phyloP scores from a whole-genome alignment of 805 yeast species.

The Monosporozyma unispora region DNA sequence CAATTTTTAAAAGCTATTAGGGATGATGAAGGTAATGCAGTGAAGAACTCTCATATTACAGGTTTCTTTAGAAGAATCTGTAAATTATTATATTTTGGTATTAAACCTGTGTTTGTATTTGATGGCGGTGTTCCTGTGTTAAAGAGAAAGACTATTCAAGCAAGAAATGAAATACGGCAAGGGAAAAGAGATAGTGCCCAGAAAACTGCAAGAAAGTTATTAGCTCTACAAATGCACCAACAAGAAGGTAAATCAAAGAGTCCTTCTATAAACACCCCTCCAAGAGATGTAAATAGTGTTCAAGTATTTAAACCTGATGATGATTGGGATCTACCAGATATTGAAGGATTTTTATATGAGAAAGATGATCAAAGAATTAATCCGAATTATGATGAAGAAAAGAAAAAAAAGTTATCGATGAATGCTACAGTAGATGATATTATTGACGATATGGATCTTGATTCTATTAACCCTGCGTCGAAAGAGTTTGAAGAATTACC shows the following conservation, averaged over 20 bases:
- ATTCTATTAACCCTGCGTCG: constrained; percentile 76
- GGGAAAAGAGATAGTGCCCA: constrained; percentile 63
- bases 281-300: neutral
- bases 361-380: constrained; percentile 63
- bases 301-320: constrained; percentile 42
- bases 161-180: constrained; percentile 63
- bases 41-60: constrained; percentile 78
- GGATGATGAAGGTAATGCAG: constrained; percentile 69
- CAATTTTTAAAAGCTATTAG: constrained; percentile 93
- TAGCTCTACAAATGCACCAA: constrained; percentile 71
- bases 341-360: constrained; percentile 46
- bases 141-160: constrained; percentile 67
- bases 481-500: constrained; percentile 71
- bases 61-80: constrained; percentile 94
- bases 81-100: constrained; percentile 79
- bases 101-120: constrained; percentile 81
- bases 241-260: constrained; percentile 5
- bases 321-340: constrained; percentile 77
- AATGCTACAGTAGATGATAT: constrained; percentile 44
- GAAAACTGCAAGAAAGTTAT: constrained; percentile 67
- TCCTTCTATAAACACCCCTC: neutral
- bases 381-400: constrained; percentile 62
- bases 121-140: constrained; percentile 91
- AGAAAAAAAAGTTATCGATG: constrained; percentile 24
- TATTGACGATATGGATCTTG: constrained; percentile 60